phyloP scores from a whole-genome alignment of 371 early-diverging fungal species.

The Mucor piriformis region DNA sequence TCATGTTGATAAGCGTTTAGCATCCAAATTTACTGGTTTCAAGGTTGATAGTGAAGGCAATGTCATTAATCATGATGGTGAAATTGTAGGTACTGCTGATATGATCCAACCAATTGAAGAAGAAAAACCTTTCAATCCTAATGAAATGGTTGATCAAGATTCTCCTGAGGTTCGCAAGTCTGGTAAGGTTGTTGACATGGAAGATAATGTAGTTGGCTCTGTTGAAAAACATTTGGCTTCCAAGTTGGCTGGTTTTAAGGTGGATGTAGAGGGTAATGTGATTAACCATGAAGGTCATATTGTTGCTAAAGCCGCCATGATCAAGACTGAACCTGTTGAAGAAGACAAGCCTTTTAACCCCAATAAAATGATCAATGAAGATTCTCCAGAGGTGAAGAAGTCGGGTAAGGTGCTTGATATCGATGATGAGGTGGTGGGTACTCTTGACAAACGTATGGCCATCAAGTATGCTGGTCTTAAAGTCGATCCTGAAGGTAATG shows the following conservation, averaged over 20 bases:
- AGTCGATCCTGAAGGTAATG: conserved; percentile 25
- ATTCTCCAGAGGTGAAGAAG: conserved; percentile 22
- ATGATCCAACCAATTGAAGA: conserved; percentile 17
- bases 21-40: conserved; percentile 16
- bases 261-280: conserved; percentile 15
- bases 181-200: conserved; percentile 23
- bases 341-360: conserved; percentile 10
- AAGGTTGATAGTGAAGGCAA: conserved; percentile 22
- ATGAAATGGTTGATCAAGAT: conserved; percentile 9
- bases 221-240: conserved; percentile 18
- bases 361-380: conserved; percentile 9
- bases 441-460: conserved; percentile 11
- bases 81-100: conserved; percentile 10
- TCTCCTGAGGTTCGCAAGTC: conserved; percentile 21
- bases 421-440: conserved; percentile 24
- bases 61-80: conserved; percentile 14
- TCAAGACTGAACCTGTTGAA: conserved; percentile 1
- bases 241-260: conserved; percentile 13
- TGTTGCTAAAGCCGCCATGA: conserved; percentile 15
- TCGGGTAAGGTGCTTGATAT: conserved; percentile 26
- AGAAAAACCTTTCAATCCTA: conserved; percentile 11
- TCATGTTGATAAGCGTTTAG: conserved; percentile 12
- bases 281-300: conserved; percentile 17
- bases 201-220: conserved; percentile 15
- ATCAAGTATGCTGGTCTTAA: conserved; percentile 21